Evolutionary conservation across 495 filamentous ascomycete genomes (phyloP), one percentile per base, ranked within the genome.

Genomic region (Beverwykella pulmonaria): DNA sequence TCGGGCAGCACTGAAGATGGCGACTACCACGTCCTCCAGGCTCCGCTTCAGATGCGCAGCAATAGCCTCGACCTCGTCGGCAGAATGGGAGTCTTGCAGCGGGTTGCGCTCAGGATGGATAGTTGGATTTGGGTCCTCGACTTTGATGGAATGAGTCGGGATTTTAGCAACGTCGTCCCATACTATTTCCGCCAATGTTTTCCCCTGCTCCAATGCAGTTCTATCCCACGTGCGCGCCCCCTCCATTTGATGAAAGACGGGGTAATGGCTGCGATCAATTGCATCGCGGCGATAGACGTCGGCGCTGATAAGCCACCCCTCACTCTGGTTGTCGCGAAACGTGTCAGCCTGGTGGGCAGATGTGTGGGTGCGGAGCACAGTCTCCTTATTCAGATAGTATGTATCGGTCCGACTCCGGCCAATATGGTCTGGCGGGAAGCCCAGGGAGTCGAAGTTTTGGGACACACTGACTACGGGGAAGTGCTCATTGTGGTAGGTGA

Each of bases 231-330:
- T 87, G 67, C 88, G 82, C 8, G 93, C 93, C 15, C 92, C 95
- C 74, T 98, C 94, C 92, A 98, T 97, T 79, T 98, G 94, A 78
- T 98, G 95, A 77, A 98, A 98, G 61, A 97, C 84, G 2, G 94
- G 94, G 81, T 97, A 97, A 76, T 98, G 94, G 69, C 86, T 91
- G 56, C 91, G 87, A 75, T 98, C 94, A 72, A 98, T 88, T 27
- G 93, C 92, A 83, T 98, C 94, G 61, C 94, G 84, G 22, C 94
- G 87, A 78, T 98, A 98, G 14, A 98, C 94, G 76, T 98, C 94
- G n/a, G 92, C 95, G 64, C 87, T 88, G 71, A 98, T 89, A 9
- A 95, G 88, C 73, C 90, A 98, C 5, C 94, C 94, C 34, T 88
- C 83, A 68, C 85, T 89, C 49, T 82, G 79, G 59, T 88, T 83